A percentile compares a stretch with the other conserved stretches of the same genome.
Evolutionary conservation across 768 basidiomycete genomes (phyloP).

Genomic region (Suillus decipiens): DNA sequence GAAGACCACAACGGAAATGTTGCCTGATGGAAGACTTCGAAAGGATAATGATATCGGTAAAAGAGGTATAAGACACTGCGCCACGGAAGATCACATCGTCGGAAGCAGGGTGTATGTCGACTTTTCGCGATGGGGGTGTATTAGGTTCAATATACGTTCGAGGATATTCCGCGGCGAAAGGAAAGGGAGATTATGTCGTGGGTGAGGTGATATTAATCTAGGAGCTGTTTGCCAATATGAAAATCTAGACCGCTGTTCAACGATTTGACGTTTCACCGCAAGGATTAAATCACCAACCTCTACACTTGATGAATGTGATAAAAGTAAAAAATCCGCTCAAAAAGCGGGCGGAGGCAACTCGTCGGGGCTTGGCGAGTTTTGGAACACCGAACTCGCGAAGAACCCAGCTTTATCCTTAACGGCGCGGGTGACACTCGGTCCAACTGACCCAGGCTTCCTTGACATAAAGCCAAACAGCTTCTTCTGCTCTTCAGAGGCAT

Average conservation of each 20-base stretch:
- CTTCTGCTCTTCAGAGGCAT: slow-evolving; percentile 40
- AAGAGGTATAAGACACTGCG: slow-evolving; percentile 28
- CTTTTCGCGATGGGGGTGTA: slow-evolving; percentile 9
- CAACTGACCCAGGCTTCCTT: slow-evolving; percentile 33
- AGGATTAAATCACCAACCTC: slow-evolving; percentile 36
- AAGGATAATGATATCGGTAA: slow-evolving; percentile 44
- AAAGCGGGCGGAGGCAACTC: slow-evolving; percentile 73
- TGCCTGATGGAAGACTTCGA: slow-evolving; percentile 39
- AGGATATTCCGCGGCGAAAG: slow-evolving; percentile 26
- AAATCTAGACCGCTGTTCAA: slow-evolving; percentile 35
- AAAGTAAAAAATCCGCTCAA: slow-evolving; percentile 40
- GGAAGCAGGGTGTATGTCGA: slow-evolving; percentile 12
- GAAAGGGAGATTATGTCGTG: slow-evolving; percentile 29
- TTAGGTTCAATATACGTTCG: slow-evolving; percentile 30
- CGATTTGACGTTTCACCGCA: not conserved
- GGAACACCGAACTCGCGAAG: slow-evolving; percentile 82
- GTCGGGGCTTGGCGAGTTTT: slow-evolving; percentile 85
- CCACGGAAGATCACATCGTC: slow-evolving; percentile 22
- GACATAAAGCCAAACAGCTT: slow-evolving; percentile 35
- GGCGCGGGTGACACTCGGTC: slow-evolving; percentile 25
- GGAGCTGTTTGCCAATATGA: slow-evolving; percentile 37
- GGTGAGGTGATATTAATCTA: slow-evolving; percentile 39
- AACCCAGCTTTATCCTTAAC: slow-evolving; percentile 46
- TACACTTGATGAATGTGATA: slow-evolving; percentile 34
- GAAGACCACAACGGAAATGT: slow-evolving; percentile 29